These are phyloP conservation scores for Cordyceps fumosorosea DNA, from an alignment of 2,329 filamentous ascomycete genomes.

Conservation along the genomic window DNA sequence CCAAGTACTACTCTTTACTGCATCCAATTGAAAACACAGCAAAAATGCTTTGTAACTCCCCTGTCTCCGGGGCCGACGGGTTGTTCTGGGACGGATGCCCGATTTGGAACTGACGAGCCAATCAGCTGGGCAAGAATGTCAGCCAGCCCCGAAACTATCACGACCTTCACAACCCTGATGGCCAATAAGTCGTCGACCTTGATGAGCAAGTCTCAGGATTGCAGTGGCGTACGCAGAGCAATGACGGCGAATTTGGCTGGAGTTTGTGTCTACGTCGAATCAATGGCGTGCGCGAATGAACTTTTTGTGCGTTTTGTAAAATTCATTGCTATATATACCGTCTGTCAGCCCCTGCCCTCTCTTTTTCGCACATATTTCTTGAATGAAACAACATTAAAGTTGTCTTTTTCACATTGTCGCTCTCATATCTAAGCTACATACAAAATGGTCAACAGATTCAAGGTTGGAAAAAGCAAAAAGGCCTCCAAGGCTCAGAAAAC, in stretches of 20 bases:
- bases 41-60: background rate
- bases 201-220: constrained; percentile 5
- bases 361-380: background rate
- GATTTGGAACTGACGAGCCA: background rate
- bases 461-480: constrained; percentile 12
- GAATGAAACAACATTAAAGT: background rate
- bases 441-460: constrained; percentile 9
- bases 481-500: constrained; percentile 9
- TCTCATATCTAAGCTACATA: background rate
- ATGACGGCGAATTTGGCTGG: background rate
- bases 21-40: background rate
- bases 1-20: background rate
- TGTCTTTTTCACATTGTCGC: background rate
- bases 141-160: constrained; percentile 11
- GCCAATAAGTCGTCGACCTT: constrained; percentile 5
- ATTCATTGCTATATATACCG: constrained; percentile 5
- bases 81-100: constrained; percentile 1
- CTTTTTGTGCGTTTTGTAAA: constrained; percentile 9
- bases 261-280: background rate
- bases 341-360: background rate
- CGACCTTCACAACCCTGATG: constrained; percentile 11
- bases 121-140: constrained; percentile 4
- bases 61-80: background rate
- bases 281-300: background rate
- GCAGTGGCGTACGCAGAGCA: background rate